A percentile compares a stretch with the other conserved stretches of the same genome.
Conservation (phyloP, 2,329 filamentous ascomycete species). For the Phyllachora maydis region DNA sequence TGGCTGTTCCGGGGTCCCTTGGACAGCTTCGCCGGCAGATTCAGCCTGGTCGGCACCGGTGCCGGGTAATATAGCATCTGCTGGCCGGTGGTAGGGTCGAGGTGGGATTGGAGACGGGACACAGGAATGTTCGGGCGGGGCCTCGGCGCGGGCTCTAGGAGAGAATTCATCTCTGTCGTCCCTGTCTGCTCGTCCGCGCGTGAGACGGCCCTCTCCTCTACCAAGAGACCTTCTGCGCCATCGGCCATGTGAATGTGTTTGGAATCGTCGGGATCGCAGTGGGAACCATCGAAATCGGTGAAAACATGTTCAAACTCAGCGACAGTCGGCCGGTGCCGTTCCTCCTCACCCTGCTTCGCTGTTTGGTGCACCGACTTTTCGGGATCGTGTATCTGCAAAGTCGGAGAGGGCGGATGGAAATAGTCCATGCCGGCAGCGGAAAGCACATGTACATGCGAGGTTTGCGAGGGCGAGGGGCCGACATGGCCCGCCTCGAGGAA, state of each 20-base stretch:
- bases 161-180: no score
- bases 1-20: slow-evolving; percentile 47
- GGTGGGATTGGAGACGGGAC: slow-evolving; percentile 31
- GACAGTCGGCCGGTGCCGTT: no score
- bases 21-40: slow-evolving; percentile 73
- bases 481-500: slow-evolving; percentile 6
- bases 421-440: slow-evolving; percentile 5
- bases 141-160: slow-evolving; percentile 4
- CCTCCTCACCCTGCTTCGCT: no score
- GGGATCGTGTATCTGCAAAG: slow-evolving; percentile 8
- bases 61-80: slow-evolving; percentile 92
- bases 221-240: slow-evolving; percentile 7
- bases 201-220: no score
- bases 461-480: slow-evolving; percentile 2
- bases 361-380: no score
- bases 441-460: slow-evolving; percentile 2
- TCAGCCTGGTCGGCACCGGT: slow-evolving; percentile 82
- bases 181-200: no score
- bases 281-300: slow-evolving; percentile 68
- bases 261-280: slow-evolving; percentile 37
- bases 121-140: slow-evolving; percentile 6
- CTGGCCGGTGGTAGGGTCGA: slow-evolving; percentile 45
- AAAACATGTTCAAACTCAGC: no score
- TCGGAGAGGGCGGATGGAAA: slow-evolving; percentile 2
- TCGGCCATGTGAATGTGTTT: slow-evolving; percentile 6